Evolutionary conservation across 768 basidiomycete species (phyloP), one percentile per base, ranked within the genome.

Genomic region (Lactifluus echinatus): DNA sequence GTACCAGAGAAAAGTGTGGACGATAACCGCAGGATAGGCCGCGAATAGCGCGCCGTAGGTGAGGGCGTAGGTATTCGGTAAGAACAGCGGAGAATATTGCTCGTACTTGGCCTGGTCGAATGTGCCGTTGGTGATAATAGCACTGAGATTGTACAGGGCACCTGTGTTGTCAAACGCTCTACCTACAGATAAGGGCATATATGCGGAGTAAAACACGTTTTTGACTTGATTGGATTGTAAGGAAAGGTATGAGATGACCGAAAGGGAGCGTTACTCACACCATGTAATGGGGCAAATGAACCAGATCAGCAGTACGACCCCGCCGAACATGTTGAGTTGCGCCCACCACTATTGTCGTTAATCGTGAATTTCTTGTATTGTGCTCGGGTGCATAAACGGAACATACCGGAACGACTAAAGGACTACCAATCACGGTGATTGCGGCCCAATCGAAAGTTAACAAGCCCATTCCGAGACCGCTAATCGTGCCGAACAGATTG

Each of bases 391-490:
- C 80, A 53, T 83, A 78, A 77, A 79, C 88, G 14, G 51, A n/a
- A n/a, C n/a, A n/a, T n/a, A n/a, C n/a, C n/a, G n/a, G n/a, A n/a
- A n/a, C n/a, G n/a, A n/a, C n/a, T n/a, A n/a, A n/a, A n/a, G n/a
- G n/a, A n/a, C n/a, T n/a, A n/a, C n/a, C n/a, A n/a, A n/a, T n/a
- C n/a, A n/a, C 47, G 11, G 78, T 63, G 48, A 89, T 82, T 66
- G 89, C 79, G 11, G 71, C 78, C 94, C 94, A 98, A 71, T 98
- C 94, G 68, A 96, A 96, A 1, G 93, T 95, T 57, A 98, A 68
- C 55, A 87, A 66, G 63, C 83, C 81, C 84, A 89, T 88, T n/a
- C 67, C 66, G 12, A 68, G 60, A 28, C 65, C 64, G 43, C 44
- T 47, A n/a, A 64, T 62, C 7, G 26, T 24, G 17, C 43, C 43